Conservation (phyloP, 805 yeast genomes). For the Nakazawaea wickerhamii region DNA sequence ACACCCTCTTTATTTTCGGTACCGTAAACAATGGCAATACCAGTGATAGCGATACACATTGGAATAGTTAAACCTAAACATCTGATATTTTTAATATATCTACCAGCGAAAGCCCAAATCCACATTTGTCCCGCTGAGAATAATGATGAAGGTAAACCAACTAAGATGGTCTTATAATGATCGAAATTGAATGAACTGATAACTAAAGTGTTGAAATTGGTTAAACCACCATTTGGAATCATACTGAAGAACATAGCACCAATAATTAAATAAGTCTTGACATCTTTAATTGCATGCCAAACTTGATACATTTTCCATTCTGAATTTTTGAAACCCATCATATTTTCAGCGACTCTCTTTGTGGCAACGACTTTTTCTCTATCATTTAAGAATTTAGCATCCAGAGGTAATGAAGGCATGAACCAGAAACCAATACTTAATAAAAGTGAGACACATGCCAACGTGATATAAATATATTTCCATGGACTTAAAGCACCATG, state of each 20-base stretch:
- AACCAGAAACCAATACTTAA: conserved; percentile 20
- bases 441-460: conserved; percentile 22
- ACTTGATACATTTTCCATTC: conserved; percentile 23
- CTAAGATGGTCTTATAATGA: conserved; percentile 14
- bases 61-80: conserved; percentile 20
- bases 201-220: conserved; percentile 24
- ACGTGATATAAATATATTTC: conserved; percentile 22
- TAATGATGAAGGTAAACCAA: conserved; percentile 17
- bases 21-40: conserved; percentile 22
- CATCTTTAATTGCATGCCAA: conserved; percentile 19
- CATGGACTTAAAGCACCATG: conserved; percentile 14
- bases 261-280: conserved; percentile 19
- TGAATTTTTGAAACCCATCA: conserved; percentile 24
- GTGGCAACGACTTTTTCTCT: conserved; percentile 22
- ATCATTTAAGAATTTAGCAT: conserved; percentile 23
- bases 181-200: conserved; percentile 15
- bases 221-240: conserved; percentile 27
- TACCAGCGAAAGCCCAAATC: conserved; percentile 14
- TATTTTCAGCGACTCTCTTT: conserved; percentile 23
- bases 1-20: conserved; percentile 19
- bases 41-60: conserved; percentile 21
- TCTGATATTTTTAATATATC: conserved; percentile 18
- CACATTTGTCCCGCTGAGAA: conserved; percentile 18
- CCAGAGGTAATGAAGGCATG: conserved; percentile 23
- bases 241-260: conserved; percentile 20